Base-by-base conservation (phyloP, 495 filamentous ascomycete species). In the Friedmanniomyces endolithicus region DNA sequence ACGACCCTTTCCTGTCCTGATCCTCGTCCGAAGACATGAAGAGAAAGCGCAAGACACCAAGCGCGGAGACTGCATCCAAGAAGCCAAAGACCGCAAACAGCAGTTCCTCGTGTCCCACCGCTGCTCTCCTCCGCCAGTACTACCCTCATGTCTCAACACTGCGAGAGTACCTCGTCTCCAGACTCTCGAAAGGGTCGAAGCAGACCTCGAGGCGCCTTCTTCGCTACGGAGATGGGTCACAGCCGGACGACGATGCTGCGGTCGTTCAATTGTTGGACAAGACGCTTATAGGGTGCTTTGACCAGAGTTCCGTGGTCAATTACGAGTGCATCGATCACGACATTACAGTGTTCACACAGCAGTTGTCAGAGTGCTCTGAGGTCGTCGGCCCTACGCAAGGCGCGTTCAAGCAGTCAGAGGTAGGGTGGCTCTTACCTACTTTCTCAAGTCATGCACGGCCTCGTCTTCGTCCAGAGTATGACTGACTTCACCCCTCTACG, bases 341-440 rank as follows among this genome's bases (percentile, higher is more conserved):
- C 44, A 83, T 85, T 69, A 70, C 72, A n/a, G 65, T 69, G 35
- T 92, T 85, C 63, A 85, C 83, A 8, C 84, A 89, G 60, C 80
- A 72, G 64, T 51, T 75, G 66, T 20, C 77, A 73, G 58, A 73
- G 71, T 56, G 71, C 8, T 64, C 70, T 33, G 39, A 68, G 11
- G 47, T 35, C 22, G 70, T 67, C 58, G 69, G 68, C 16, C 69
- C 71, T 53, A 70, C 65, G 25, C 70, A 69, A 11, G 68, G 69
- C 7, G 60, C 61, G 11, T 71, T 68, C 53, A 65, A 69, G 11
- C 82, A 85, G 55, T 74, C 77, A 6, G 84, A 86, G 74, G 84
- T 84, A 72, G 56, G 73, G 49, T 11, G 25, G 4, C 52, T 9
- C 56, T 22, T 14, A 9, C 29, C 35, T 35, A 23, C 25, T 50